A percentile compares a stretch with the other conserved stretches of the same genome.
phyloP scores from a whole-genome alignment of 768 basidiomycete genomes.

The Hygrocybe punicea region DNA sequence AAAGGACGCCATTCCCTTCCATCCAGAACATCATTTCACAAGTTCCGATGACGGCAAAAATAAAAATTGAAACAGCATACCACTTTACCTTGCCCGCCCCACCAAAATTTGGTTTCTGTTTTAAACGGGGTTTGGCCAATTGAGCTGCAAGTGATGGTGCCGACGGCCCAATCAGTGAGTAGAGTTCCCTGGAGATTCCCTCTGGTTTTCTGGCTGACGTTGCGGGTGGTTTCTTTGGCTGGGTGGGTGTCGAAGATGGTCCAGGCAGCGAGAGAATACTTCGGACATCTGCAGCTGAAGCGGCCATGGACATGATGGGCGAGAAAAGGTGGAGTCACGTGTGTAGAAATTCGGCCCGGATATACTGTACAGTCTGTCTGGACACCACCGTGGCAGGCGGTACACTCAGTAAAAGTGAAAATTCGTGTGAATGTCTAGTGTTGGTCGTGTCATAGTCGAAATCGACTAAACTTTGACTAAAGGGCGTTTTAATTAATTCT shows the following conservation, averaged over 20 bases:
- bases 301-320: constrained; percentile 46
- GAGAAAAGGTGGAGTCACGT: background rate
- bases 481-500: too few species aligned
- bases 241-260: constrained; percentile 42
- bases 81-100: constrained; percentile 66
- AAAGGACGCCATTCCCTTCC: constrained; percentile 77
- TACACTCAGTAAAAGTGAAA: too few species aligned
- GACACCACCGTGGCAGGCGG: too few species aligned
- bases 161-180: constrained; percentile 91
- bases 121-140: constrained; percentile 76
- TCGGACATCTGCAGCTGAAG: constrained; percentile 77
- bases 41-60: background rate
- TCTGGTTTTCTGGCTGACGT: constrained; percentile 64
- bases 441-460: too few species aligned
- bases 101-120: constrained; percentile 79
- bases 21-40: constrained; percentile 1
- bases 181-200: constrained; percentile 90
- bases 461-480: too few species aligned
- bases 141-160: constrained; percentile 81
- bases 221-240: constrained; percentile 44
- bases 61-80: constrained; percentile 36
- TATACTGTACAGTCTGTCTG: too few species aligned
- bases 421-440: too few species aligned
- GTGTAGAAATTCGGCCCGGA: too few species aligned
- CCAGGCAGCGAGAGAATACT: constrained; percentile 72